Conservation (phyloP, 2,329 filamentous ascomycete genomes). For the Colletotrichum sp. region DNA sequence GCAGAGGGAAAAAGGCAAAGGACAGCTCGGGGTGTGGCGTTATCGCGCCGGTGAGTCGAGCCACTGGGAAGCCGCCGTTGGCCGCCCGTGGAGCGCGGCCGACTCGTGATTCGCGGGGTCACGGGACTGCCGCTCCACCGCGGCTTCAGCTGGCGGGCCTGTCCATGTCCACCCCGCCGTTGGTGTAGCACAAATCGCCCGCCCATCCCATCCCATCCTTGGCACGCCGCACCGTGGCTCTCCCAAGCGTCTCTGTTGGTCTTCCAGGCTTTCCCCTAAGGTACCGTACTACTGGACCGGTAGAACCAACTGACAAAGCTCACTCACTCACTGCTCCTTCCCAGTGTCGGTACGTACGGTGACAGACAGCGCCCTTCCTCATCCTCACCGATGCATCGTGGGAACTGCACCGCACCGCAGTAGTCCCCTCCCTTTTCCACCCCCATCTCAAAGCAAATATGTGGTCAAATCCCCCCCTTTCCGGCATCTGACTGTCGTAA, state of each 20-base stretch:
- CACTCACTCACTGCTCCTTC: background rate
- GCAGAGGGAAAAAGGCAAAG: background rate
- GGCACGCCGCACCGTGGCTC: background rate
- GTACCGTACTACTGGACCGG: background rate
- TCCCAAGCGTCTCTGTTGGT: background rate
- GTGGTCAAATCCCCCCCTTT: background rate
- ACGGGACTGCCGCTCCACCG: background rate
- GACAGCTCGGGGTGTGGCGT: conserved; percentile 14
- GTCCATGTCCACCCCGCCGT: conserved; percentile 19
- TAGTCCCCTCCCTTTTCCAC: background rate
- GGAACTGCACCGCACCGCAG: background rate
- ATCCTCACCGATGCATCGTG: background rate
- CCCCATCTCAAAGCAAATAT: background rate
- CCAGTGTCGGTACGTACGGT: background rate
- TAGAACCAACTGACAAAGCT: background rate
- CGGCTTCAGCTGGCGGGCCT: conserved; percentile 7
- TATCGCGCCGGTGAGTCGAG: background rate
- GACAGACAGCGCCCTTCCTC: background rate
- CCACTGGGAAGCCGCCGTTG: background rate
- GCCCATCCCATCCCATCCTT: conserved; percentile 4
- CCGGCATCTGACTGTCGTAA: conserved; percentile 3
- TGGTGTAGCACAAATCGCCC: conserved; percentile 11
- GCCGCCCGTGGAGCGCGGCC: conserved; percentile 2
- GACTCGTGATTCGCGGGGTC: conserved; percentile 8
- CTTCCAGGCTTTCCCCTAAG: background rate